A percentile compares a stretch with the other conserved stretches of the same genome.
Evolutionary conservation across 805 yeast genomes (phyloP).

Genomic region (Lipomyces lipofer): DNA sequence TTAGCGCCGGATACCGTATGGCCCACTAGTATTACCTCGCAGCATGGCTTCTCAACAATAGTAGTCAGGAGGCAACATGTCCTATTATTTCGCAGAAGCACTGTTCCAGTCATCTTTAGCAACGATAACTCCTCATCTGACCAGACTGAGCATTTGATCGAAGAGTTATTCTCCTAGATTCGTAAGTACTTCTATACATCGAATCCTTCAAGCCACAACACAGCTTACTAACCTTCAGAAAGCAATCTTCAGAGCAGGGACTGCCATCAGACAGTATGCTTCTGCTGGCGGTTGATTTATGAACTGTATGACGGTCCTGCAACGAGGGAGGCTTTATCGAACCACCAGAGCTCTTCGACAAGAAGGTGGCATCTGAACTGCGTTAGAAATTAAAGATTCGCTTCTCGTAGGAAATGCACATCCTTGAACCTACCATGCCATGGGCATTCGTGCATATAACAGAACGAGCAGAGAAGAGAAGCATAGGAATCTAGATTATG

Average conservation of each 20-base stretch:
- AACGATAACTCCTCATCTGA: constrained; percentile 23
- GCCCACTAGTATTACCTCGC: constrained; percentile 20
- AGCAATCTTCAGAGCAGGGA: constrained; percentile 21
- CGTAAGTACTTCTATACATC: not conserved
- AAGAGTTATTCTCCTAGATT: not conserved
- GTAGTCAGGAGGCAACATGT: constrained; percentile 22
- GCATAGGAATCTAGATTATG: constrained; percentile 23
- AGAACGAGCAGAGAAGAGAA: constrained; percentile 26
- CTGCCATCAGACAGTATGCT: constrained; percentile 18
- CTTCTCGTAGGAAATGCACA: not conserved
- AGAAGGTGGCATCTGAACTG: constrained; percentile 10
- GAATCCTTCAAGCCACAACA: not conserved
- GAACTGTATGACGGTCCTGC: constrained; percentile 5
- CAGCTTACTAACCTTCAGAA: constrained; percentile 10
- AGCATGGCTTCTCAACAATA: constrained; percentile 15
- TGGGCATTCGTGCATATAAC: constrained; percentile 29
- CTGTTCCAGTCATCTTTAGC: constrained; percentile 21
- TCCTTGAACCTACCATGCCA: constrained; percentile 23
- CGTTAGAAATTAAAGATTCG: not conserved
- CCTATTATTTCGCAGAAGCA: constrained; percentile 17
- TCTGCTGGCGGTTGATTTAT: constrained; percentile 13
- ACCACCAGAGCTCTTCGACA: constrained; percentile 11
- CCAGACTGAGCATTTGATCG: constrained; percentile 7
- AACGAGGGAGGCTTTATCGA: constrained; percentile 5
- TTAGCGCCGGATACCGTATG: too few species aligned